Percentiles rank a stretch among this genome's conserved stretches.
Conservation (phyloP, 768 basidiomycete species). For the Suillus placidus region DNA sequence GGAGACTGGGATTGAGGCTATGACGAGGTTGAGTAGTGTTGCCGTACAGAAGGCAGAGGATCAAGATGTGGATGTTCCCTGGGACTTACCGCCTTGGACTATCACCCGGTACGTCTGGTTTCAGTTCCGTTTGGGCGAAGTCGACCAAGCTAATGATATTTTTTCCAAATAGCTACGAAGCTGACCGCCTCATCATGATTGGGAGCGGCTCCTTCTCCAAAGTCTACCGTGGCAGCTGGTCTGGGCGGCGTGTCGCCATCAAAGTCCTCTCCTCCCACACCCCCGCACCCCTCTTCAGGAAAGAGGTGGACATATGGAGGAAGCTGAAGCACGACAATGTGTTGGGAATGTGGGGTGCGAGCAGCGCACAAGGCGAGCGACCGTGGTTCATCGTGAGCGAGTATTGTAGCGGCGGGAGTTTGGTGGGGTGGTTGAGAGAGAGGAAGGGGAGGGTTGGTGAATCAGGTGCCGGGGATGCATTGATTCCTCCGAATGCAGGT, state of each 20-base stretch:
- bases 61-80: conserved; percentile 17
- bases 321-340: conserved; percentile 16
- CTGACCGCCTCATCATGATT: conserved; percentile 69
- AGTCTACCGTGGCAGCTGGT: conserved; percentile 79
- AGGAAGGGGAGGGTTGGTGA: conserved; percentile 30
- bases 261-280: conserved; percentile 70
- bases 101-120: conserved; percentile 56
- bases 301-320: conserved; percentile 26
- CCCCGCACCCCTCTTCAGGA: conserved; percentile 64
- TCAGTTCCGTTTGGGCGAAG: background rate
- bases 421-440: conserved; percentile 49
- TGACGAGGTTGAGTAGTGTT: conserved; percentile 57
- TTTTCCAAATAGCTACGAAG: conserved; percentile 57
- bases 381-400: conserved; percentile 12
- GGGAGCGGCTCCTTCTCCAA: conserved; percentile 77
- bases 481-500: background rate
- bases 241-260: conserved; percentile 64
- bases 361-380: conserved; percentile 14
- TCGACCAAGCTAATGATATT: conserved; percentile 3
- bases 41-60: conserved; percentile 18
- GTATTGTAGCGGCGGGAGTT: background rate
- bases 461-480: background rate
- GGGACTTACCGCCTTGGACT: conserved; percentile 68
- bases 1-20: conserved; percentile 71
- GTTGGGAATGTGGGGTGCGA: conserved; percentile 19